Percentiles rank a stretch among this genome's conserved stretches.
Evolutionary conservation across 1,139 yeast genomes (phyloP).

Genomic region (Suhomyces wounanorum): DNA sequence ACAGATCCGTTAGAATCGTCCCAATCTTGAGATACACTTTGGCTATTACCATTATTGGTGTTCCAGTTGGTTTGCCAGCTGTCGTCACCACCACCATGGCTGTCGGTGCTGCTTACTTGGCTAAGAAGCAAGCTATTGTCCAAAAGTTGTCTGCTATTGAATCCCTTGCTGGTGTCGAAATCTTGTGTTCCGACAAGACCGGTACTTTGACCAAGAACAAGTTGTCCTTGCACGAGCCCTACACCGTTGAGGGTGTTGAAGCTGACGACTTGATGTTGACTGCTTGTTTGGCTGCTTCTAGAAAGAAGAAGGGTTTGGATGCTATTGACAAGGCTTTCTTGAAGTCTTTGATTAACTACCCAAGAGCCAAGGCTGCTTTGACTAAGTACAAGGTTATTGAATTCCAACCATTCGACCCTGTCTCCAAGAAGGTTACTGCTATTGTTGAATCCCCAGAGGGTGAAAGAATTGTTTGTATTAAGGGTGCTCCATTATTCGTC

Average conservation of each 20-base stretch:
- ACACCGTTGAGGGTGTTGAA: slow-evolving; percentile 99
- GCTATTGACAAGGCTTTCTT: slow-evolving; percentile 98
- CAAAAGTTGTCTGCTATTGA: slow-evolving; percentile 98
- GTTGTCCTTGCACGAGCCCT: slow-evolving; percentile 95
- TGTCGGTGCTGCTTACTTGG: slow-evolving; percentile 99
- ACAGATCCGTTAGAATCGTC: slow-evolving; percentile 88
- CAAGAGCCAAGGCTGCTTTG: slow-evolving; percentile 94
- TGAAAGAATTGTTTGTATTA: slow-evolving; percentile 93
- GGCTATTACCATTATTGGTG: slow-evolving; percentile 98
- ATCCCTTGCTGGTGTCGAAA: slow-evolving; percentile 98
- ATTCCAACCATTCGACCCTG: slow-evolving; percentile 98
- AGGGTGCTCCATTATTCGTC: slow-evolving; percentile 96
- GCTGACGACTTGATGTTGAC: slow-evolving; percentile 96
- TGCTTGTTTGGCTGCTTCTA: slow-evolving; percentile 97
- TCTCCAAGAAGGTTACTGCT: slow-evolving; percentile 94
- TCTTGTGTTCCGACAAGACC: slow-evolving; percentile 98
- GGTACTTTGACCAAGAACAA: slow-evolving; percentile 99
- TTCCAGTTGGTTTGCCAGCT: slow-evolving; percentile 99
- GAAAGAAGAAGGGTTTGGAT: slow-evolving; percentile 98
- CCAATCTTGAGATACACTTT: slow-evolving; percentile 90
- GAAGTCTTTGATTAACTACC: slow-evolving; percentile 81
- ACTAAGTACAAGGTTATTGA: slow-evolving; percentile 93
- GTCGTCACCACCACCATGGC: slow-evolving; percentile 99
- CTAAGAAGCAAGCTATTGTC: slow-evolving; percentile 97
- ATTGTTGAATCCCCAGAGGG: slow-evolving; percentile 95